Evolutionary conservation across 1,284 basidiomycete genomes (phyloP).

Genomic region (Agaricales sp.): DNA sequence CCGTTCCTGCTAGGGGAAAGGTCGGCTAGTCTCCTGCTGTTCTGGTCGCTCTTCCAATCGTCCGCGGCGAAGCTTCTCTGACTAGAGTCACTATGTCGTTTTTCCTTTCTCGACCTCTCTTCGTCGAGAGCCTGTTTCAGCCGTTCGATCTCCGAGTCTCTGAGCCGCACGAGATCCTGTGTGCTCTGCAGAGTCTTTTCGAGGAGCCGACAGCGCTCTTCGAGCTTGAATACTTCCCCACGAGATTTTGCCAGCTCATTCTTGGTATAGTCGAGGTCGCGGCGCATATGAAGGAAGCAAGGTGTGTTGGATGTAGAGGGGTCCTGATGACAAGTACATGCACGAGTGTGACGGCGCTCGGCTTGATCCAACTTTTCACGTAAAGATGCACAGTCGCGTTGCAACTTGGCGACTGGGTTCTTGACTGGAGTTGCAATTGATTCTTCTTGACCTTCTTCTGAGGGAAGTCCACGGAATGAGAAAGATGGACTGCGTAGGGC

Average conservation of each 20-base stretch:
- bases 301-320: slow-evolving; percentile 1
- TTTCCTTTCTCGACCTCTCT: slow-evolving; percentile 2
- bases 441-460: slow-evolving; percentile 16
- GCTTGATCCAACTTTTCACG: slow-evolving; percentile 40
- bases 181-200: slow-evolving; percentile 48
- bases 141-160: slow-evolving; percentile 46
- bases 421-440: slow-evolving; percentile 16
- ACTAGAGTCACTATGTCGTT: neutral
- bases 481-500: slow-evolving; percentile 29
- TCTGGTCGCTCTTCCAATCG: neutral
- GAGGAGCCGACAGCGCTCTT: slow-evolving; percentile 49
- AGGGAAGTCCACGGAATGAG: slow-evolving; percentile 14
- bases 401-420: slow-evolving; percentile 27
- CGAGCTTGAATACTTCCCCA: slow-evolving; percentile 39
- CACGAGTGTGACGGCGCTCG: slow-evolving; percentile 19
- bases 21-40: neutral
- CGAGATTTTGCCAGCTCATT: slow-evolving; percentile 44
- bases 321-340: neutral
- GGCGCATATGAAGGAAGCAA: slow-evolving; percentile 29
- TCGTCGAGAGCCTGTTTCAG: slow-evolving; percentile 30
- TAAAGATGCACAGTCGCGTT: slow-evolving; percentile 31
- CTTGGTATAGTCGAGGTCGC: slow-evolving; percentile 46
- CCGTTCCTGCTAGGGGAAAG: neutral
- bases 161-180: slow-evolving; percentile 31
- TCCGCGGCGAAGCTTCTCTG: slow-evolving; percentile 1